Percentiles rank a stretch among this genome's conserved stretches.
Evolutionary conservation across 768 basidiomycete genomes (phyloP).

Genomic region (Kwoniella dejecticola): DNA sequence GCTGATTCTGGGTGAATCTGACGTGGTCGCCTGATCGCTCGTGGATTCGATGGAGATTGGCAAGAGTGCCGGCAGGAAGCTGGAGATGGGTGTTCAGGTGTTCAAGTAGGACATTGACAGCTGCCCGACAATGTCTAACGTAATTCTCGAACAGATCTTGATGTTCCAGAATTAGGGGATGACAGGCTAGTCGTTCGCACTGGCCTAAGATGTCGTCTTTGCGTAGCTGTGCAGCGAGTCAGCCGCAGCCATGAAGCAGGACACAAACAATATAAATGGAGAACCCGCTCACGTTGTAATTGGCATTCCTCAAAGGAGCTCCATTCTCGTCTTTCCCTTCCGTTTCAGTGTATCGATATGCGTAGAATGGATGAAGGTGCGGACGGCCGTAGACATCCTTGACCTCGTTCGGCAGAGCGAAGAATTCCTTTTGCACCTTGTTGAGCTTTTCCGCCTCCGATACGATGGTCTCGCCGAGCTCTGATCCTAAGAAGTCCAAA

Average conservation of each 20-base stretch:
- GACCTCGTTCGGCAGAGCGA: conserved; percentile 28
- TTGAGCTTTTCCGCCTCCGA: conserved; percentile 27
- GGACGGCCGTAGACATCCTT: conserved; percentile 32
- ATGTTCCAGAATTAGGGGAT: conserved; percentile 20
- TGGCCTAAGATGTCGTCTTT: conserved; percentile 37
- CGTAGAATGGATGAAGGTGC: conserved; percentile 34
- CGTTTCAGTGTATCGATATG: conserved; percentile 22
- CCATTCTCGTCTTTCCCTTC: conserved; percentile 21
- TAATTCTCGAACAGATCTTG: conserved; percentile 23
- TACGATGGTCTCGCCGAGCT: conserved; percentile 26
- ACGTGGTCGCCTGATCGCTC: conserved; percentile 33
- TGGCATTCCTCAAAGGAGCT: conserved; percentile 14
- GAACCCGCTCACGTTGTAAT: conserved; percentile 27
- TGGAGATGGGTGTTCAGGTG: conserved; percentile 23
- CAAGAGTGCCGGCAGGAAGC: conserved; percentile 26
- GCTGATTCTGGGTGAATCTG: conserved; percentile 26
- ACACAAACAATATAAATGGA: neutral
- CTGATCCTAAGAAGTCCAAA: conserved; percentile 30
- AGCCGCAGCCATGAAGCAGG: neutral
- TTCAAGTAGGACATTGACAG: conserved; percentile 23
- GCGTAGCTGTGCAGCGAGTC: conserved; percentile 14
- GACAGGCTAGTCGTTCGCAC: conserved; percentile 22
- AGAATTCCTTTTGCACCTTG: conserved; percentile 28
- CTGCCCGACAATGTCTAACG: conserved; percentile 24
- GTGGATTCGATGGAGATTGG: conserved; percentile 23